These are phyloP conservation scores for Fusarium miscanthi DNA, from an alignment of 2,329 filamentous ascomycete species.

Conservation along the genomic window DNA sequence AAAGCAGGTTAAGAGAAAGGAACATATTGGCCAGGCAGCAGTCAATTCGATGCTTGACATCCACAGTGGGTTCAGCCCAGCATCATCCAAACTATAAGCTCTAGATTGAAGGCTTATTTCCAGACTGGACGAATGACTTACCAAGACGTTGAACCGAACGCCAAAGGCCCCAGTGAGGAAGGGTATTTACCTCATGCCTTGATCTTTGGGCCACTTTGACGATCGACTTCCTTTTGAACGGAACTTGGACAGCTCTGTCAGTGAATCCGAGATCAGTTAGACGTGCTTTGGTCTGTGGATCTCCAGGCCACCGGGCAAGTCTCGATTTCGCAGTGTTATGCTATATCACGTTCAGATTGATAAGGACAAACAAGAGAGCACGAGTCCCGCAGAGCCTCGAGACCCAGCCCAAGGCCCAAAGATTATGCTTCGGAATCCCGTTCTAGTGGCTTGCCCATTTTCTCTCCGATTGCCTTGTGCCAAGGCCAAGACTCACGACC, in stretches of 20 bases:
- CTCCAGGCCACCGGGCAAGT: background rate
- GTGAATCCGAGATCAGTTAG: background rate
- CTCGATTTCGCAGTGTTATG: background rate
- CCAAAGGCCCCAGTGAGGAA: background rate
- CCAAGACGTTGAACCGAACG: slow-evolving; percentile 2
- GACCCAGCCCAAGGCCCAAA: background rate
- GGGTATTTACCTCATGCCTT: background rate
- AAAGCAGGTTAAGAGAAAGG: background rate
- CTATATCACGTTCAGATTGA: background rate
- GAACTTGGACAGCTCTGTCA: background rate
- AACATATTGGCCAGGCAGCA: background rate
- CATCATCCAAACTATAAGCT: background rate
- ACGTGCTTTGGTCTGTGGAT: background rate
- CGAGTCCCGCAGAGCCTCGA: background rate
- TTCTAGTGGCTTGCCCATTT: background rate
- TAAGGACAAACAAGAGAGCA: background rate
- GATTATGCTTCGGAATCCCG: background rate
- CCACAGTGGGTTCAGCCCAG: background rate
- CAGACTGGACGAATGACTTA: background rate
- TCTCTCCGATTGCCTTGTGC: background rate
- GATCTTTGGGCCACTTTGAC: background rate
- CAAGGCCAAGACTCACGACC: background rate
- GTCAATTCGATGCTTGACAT: background rate
- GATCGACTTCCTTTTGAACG: background rate
- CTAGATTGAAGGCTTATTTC: background rate